Percentiles rank a stretch among this genome's conserved stretches.
Evolutionary conservation across 2,329 filamentous ascomycete species (phyloP).

Genomic region (Pezicula carpinea): DNA sequence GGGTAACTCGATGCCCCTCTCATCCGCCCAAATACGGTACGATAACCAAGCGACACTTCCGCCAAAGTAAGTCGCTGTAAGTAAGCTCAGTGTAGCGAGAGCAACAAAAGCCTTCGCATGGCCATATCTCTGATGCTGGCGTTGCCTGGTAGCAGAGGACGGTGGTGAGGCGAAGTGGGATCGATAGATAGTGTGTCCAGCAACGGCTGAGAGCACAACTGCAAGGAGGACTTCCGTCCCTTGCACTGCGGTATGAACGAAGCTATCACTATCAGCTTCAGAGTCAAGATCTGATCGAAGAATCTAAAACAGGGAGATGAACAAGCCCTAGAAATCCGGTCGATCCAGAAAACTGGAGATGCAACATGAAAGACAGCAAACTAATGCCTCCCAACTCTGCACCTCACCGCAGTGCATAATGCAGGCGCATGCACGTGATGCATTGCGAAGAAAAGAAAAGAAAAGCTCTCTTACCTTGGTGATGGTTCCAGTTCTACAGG

Average conservation of each 20-base stretch:
- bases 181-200: constrained; percentile 19
- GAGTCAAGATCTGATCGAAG: too few relatives aligned
- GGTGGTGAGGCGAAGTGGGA: constrained; percentile 29
- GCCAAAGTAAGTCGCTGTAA: constrained; percentile 38
- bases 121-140: constrained; percentile 23
- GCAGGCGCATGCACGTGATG: not conserved
- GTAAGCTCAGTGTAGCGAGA: constrained; percentile 42
- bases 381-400: not conserved
- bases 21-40: constrained; percentile 45
- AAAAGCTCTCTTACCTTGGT: constrained; percentile 5
- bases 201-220: constrained; percentile 17
- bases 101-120: constrained; percentile 35
- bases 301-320: too few relatives aligned
- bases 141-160: constrained; percentile 32
- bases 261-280: constrained; percentile 6
- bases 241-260: constrained; percentile 12
- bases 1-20: constrained; percentile 35
- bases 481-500: constrained; percentile 10
- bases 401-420: not conserved
- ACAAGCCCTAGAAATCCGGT: too few relatives aligned
- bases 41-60: constrained; percentile 40
- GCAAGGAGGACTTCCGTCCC: constrained; percentile 14
- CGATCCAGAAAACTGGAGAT: not conserved
- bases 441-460: not conserved
- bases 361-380: not conserved